A percentile compares a stretch with the other conserved stretches of the same genome.
These are phyloP conservation scores for Wickerhamomyces sp. DNA, from an alignment of 1,139 yeast genomes.

Conservation along the genomic window DNA sequence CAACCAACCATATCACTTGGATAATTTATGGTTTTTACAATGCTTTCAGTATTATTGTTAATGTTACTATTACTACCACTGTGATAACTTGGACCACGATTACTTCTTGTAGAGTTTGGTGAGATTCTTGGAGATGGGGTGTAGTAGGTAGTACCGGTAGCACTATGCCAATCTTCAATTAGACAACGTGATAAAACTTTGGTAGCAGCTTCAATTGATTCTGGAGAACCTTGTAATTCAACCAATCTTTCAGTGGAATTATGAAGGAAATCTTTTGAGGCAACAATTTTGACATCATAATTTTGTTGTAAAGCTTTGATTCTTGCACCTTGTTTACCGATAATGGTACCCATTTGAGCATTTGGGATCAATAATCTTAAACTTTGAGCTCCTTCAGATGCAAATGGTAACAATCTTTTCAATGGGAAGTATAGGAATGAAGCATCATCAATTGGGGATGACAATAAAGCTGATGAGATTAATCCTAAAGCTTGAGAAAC, in stretches of 20 bases:
- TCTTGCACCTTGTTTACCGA: conserved; percentile 80
- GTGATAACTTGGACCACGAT: conserved; percentile 4
- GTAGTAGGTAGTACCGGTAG: conserved; percentile 62
- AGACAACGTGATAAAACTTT: conserved; percentile 67
- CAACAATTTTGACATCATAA: conserved; percentile 75
- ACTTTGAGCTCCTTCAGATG: conserved; percentile 47
- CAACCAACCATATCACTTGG: conserved; percentile 90
- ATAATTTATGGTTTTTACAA: conserved; percentile 46
- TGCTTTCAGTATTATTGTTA: conserved; percentile 18
- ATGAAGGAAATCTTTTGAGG: conserved; percentile 79
- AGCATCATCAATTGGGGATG: conserved; percentile 28
- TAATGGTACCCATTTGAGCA: conserved; percentile 85
- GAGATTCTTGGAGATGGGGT: conserved; percentile 44
- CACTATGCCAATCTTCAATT: conserved; percentile 64
- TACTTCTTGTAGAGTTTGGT: conserved; percentile 5
- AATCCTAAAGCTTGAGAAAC: conserved; percentile 69
- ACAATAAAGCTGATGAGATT: conserved; percentile 59
- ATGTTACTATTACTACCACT: conserved; percentile 7
- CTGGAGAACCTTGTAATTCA: conserved; percentile 80
- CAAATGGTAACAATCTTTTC: conserved; percentile 51
- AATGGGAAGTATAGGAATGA: conserved; percentile 54
- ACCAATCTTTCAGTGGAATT: conserved; percentile 85
- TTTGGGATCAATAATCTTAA: conserved; percentile 77
- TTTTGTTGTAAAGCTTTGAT: conserved; percentile 76
- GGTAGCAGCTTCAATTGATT: conserved; percentile 53